A percentile compares a stretch with the other conserved stretches of the same genome.
These are phyloP conservation scores for Eucalyptus sp. DNA, from an alignment of 345 rosid species.

Conservation along the genomic window DNA sequence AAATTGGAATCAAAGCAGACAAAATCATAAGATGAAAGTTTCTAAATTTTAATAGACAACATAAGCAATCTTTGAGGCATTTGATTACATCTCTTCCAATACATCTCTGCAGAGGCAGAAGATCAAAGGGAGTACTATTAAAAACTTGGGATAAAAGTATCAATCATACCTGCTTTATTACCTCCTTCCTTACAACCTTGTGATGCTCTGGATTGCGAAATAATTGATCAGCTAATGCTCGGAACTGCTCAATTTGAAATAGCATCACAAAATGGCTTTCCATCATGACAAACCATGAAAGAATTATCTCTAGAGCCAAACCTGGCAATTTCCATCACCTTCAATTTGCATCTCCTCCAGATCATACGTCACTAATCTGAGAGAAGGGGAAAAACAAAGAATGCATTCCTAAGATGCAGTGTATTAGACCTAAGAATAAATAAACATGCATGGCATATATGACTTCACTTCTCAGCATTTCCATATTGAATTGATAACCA, in stretches of 20 bases:
- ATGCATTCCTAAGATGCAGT: background rate
- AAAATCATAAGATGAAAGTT: background rate
- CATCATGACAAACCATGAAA: background rate
- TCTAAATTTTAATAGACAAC: background rate
- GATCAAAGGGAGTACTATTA: background rate
- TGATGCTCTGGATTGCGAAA: constrained; percentile 76
- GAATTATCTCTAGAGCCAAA: background rate
- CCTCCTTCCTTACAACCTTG: constrained; percentile 65
- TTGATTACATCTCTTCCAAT: background rate
- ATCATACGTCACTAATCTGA: constrained; percentile 74
- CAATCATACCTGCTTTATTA: constrained; percentile 69
- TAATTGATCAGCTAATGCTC: constrained; percentile 92
- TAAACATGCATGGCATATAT: background rate
- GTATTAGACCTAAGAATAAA: background rate
- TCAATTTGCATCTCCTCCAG: constrained; percentile 81
- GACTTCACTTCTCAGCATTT: background rate
- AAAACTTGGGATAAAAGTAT: background rate
- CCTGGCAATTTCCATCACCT: constrained; percentile 99
- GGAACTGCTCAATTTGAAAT: constrained; percentile 39
- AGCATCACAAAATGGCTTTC: background rate
- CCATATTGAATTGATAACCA: background rate
- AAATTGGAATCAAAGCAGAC: background rate
- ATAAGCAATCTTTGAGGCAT: background rate
- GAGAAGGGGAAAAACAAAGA: background rate
- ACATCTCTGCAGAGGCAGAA: background rate